Conservation (phyloP, 192 early-diverging fungal genomes). For the Diversispora eburnea region DNA sequence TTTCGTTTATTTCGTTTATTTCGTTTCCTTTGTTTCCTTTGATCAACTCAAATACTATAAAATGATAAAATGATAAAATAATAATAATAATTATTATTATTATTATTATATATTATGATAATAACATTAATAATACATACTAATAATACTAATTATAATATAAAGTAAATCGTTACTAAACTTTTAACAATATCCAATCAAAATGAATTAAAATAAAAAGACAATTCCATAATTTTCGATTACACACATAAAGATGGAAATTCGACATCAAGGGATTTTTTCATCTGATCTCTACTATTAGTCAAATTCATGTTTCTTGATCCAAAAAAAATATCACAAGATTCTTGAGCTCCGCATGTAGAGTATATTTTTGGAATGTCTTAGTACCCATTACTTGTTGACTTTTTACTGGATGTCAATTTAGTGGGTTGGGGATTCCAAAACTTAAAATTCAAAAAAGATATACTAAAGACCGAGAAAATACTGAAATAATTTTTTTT, state of each 20-base stretch:
- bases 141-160: too few species aligned
- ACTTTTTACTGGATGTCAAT: neutral
- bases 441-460: neutral
- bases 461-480: too few species aligned
- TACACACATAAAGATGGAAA: neutral
- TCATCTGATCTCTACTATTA: neutral
- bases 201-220: neutral
- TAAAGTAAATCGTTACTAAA: too few species aligned
- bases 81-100: too few species aligned
- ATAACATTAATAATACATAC: too few species aligned
- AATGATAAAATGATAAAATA: too few species aligned
- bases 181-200: too few species aligned
- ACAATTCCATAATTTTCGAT: neutral
- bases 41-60: too few species aligned
- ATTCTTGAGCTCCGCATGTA: conserved; percentile 20
- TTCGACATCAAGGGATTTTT: neutral
- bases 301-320: conserved; percentile 20
- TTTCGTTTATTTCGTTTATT: too few species aligned
- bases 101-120: too few species aligned
- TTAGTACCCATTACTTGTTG: neutral
- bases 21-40: too few species aligned
- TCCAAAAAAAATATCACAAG: neutral
- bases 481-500: too few species aligned
- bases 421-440: conserved; percentile 3
- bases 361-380: conserved; percentile 5